A percentile compares a stretch with the other conserved stretches of the same genome.
Conservation (phyloP, 108 stramenopile species). For the Aurantiochytrium sp. region DNA sequence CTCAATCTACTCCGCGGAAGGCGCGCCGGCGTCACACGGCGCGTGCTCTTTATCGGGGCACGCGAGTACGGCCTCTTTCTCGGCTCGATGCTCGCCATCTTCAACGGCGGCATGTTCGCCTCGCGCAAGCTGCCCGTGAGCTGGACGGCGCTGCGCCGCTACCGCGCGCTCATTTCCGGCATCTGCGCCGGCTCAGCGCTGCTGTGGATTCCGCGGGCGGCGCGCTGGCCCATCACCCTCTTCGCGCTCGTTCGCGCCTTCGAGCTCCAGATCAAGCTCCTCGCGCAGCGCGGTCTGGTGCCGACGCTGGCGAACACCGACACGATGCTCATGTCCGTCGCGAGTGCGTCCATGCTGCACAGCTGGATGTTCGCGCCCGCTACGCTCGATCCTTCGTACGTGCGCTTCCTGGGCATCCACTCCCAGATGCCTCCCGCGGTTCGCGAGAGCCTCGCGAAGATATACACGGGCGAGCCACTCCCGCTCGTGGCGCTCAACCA, state of each 20-base stretch:
- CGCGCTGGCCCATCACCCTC: background rate
- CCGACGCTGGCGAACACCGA: background rate
- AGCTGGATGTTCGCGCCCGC: background rate
- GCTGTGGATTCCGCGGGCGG: background rate
- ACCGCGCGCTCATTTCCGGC: background rate
- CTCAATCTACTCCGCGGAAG: background rate
- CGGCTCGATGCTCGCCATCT: background rate
- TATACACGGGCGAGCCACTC: background rate
- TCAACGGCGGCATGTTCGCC: background rate
- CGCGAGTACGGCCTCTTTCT: conserved; percentile 1
- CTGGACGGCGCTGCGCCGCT: background rate
- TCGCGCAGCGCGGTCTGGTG: background rate
- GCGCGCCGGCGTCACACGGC: background rate
- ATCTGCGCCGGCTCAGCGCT: background rate
- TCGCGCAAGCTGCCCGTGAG: background rate
- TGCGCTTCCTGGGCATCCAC: background rate
- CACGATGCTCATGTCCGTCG: conserved; percentile 11
- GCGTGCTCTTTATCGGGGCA: background rate
- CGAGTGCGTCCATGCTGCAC: conserved; percentile 23
- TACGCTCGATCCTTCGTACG: conserved; percentile 17
- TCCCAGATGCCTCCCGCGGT: background rate
- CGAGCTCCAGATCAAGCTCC: background rate
- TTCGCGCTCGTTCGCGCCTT: conserved; percentile 12
- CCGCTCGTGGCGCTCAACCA: background rate
- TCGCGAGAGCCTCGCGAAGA: background rate